A percentile compares a stretch with the other conserved stretches of the same genome.
Conservation (phyloP, 108 stramenopile genomes). For the Cyclotella sp. region DNA sequence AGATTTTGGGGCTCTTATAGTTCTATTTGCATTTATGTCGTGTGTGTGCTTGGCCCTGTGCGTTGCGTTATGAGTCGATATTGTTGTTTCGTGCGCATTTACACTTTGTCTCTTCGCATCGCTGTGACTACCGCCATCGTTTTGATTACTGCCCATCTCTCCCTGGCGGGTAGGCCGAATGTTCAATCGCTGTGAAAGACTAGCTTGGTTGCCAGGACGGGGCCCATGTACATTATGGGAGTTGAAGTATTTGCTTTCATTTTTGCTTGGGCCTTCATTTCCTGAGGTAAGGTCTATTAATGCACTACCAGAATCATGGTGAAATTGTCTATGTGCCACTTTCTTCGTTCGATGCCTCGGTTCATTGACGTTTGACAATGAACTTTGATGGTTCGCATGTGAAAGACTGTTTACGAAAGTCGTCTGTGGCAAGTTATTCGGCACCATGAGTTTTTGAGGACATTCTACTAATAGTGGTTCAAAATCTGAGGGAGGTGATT, state of each 20-base stretch:
- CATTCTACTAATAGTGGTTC: no score
- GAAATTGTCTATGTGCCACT: background rate
- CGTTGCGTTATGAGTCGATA: background rate
- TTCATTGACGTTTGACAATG: background rate
- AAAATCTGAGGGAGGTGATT: no score
- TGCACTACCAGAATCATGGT: no score
- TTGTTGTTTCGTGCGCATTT: background rate
- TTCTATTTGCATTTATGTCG: background rate
- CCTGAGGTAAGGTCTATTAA: no score
- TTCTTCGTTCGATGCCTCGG: conserved; percentile 4
- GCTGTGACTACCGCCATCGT: background rate
- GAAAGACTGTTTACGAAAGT: background rate
- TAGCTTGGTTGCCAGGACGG: background rate
- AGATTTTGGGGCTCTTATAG: background rate
- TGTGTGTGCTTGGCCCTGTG: no score
- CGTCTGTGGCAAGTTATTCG: no score
- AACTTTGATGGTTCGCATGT: background rate
- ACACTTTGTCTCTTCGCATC: background rate
- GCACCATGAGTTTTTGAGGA: no score
- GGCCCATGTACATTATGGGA: no score
- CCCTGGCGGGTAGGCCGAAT: background rate
- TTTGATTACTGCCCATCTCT: background rate
- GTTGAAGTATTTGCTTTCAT: background rate
- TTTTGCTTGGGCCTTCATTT: background rate
- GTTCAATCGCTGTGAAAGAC: background rate